Conservation (phyloP, 1,139 yeast genomes). For the Yamadazyma sp. region DNA sequence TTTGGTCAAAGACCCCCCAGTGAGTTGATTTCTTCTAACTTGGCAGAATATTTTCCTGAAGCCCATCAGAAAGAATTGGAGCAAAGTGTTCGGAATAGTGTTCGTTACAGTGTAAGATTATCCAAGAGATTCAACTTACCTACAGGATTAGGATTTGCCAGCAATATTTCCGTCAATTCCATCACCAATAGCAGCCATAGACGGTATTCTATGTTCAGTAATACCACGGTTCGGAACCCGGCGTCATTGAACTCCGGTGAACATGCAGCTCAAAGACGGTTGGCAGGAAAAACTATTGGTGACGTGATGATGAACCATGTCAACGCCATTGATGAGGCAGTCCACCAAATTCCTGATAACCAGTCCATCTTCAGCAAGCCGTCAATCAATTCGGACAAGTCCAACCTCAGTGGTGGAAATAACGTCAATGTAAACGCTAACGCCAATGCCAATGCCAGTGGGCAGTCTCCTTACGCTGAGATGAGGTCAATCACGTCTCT, state of each 20-base stretch:
- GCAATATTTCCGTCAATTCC: conserved; percentile 22
- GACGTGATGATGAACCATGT: conserved; percentile 63
- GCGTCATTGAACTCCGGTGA: conserved; percentile 26
- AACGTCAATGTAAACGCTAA: background rate
- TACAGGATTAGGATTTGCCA: conserved; percentile 20
- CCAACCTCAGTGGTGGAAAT: conserved; percentile 11
- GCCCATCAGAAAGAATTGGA: conserved; percentile 72
- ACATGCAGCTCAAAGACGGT: conserved; percentile 16
- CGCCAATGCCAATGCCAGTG: background rate
- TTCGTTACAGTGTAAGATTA: conserved; percentile 67
- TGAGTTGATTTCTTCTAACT: conserved; percentile 84
- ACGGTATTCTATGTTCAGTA: conserved; percentile 25
- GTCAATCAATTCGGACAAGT: conserved; percentile 19
- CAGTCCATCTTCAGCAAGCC: conserved; percentile 25
- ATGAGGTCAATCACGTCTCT: conserved; percentile 7
- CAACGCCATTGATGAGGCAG: conserved; percentile 59
- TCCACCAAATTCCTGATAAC: conserved; percentile 25
- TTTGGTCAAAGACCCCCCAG: conserved; percentile 94
- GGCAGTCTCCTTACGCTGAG: conserved; percentile 9
- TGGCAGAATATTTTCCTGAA: conserved; percentile 90
- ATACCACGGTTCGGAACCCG: conserved; percentile 18
- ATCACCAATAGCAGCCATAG: conserved; percentile 10
- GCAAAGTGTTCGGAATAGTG: conserved; percentile 81
- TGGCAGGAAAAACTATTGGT: conserved; percentile 54
- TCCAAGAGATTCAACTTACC: conserved; percentile 41